Conservation (phyloP, 2,329 filamentous ascomycete genomes). For the Xylaria arbuscula region DNA sequence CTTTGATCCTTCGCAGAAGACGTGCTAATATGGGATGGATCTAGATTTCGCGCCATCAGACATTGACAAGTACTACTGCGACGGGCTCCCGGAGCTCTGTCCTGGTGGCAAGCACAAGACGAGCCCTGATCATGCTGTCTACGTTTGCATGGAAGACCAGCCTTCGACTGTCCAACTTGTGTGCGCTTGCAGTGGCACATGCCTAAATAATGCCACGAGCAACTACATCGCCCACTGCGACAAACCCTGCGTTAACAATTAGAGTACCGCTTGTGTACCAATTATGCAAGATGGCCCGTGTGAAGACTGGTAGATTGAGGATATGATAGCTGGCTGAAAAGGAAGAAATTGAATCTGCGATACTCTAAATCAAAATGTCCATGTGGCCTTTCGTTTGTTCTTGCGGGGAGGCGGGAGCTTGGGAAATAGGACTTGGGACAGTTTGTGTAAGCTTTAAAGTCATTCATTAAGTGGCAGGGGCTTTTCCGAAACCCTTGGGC, state of each 20-base stretch:
- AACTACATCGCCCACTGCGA: slow-evolving; percentile 51
- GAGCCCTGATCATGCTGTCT: slow-evolving; percentile 47
- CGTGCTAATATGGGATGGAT: slow-evolving; percentile 13
- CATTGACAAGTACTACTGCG: slow-evolving; percentile 48
- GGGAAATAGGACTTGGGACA: background rate
- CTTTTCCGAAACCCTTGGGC: no score
- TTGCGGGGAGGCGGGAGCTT: background rate
- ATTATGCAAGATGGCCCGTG: background rate
- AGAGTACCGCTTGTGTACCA: background rate
- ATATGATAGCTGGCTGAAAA: background rate
- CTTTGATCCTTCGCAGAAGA: background rate
- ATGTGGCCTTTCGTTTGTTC: slow-evolving; percentile 8
- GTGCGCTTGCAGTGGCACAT: slow-evolving; percentile 48
- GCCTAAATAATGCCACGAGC: slow-evolving; percentile 46
- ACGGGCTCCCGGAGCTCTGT: slow-evolving; percentile 45
- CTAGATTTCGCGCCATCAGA: slow-evolving; percentile 46
- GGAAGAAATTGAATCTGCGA: background rate
- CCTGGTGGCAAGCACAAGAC: slow-evolving; percentile 44
- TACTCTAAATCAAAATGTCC: background rate
- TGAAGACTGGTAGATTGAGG: background rate
- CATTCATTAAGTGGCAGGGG: slow-evolving; percentile 3
- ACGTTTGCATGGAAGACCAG: slow-evolving; percentile 49
- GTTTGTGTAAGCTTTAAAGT: background rate
- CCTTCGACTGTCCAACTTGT: slow-evolving; percentile 47
- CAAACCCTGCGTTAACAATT: slow-evolving; percentile 45